Base-by-base conservation (phyloP, 169 alveolate species). In the Cryptosporidium canis region DNA sequence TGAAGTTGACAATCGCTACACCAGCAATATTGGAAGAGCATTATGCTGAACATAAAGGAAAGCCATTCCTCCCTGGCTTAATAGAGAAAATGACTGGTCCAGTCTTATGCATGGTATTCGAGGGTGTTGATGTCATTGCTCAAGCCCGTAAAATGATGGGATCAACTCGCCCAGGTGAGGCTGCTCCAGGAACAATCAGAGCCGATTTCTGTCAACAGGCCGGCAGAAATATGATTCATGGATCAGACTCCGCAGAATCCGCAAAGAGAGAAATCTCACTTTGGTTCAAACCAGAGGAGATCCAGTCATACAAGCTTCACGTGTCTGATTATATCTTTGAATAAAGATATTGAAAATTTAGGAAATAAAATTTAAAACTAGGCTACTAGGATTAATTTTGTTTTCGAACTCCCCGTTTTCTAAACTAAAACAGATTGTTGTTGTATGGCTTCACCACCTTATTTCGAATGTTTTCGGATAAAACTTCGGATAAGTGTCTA, bases 71-170 rank as follows among this genome's bases (percentile, higher is more conserved):
- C 95, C 93, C 93, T 27, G 96, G 94, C 41, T 94, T 98, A 33
- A 93, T 97, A 67, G 92, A 85, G 33, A 97, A 96, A 92, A 94
- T 97, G 83, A 68, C 94, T 61, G 99, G 99, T 27, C 99, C 99
- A 33, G 99, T 98, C 31, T 97, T 96, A 82, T 96, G 98, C 71
- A 97, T 97, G 98, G 98, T 96, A 33, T 98, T 98, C 98, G 98
- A 97, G 94, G 99, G 99, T 29, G 93, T 95, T 44, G 98, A 97
- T 66, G 97, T 95, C 61, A 97, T 98, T 41, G 95, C 94, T 85
- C 95, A 96, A 71, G 98, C 98, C 61, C 96, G 99, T 92, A 94
- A 92, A 72, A 91, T 97, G 93, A 93, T 98, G 68, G 99, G 99
- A 24, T 98, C 96, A 47, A 97, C 99, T 37, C 93, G 95, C 45